Evolutionary conservation across 306 rosid genomes (phyloP).

Genomic region (Lathyrus sativus): DNA sequence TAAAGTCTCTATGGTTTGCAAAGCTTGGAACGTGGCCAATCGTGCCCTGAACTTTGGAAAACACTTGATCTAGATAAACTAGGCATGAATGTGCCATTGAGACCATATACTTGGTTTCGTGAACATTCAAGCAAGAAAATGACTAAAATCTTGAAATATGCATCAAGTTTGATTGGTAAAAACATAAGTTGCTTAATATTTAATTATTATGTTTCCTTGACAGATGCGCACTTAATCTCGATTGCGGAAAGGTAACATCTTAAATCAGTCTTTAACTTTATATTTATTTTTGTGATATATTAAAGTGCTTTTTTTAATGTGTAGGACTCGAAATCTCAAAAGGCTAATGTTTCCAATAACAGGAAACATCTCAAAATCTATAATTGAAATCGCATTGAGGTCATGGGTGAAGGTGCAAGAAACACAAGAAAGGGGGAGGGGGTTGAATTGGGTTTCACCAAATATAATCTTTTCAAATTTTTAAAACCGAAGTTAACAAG

Average conservation of each 20-base stretch:
- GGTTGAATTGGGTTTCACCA: no score
- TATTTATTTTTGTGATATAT: neutral
- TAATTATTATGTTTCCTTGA: neutral
- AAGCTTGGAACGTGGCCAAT: neutral
- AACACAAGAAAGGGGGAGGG: no score
- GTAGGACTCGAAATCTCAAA: neutral
- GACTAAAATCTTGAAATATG: slow-evolving; percentile 24
- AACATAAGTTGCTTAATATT: slow-evolving; percentile 28
- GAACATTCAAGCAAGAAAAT: neutral
- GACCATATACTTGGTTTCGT: neutral
- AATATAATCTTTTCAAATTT: no score
- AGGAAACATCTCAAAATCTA: neutral
- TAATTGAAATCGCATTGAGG: slow-evolving; percentile 6
- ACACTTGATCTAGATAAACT: slow-evolving; percentile 12
- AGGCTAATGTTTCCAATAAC: slow-evolving; percentile 32
- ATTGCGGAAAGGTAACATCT: slow-evolving; percentile 36
- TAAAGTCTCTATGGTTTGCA: slow-evolving; percentile 29
- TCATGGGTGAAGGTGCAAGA: no score
- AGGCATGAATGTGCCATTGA: no score
- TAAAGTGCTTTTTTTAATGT: neutral
- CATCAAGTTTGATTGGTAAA: slow-evolving; percentile 27
- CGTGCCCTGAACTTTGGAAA: slow-evolving; percentile 33
- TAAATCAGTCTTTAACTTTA: neutral
- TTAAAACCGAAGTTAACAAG: no score
- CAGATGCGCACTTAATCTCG: neutral